phyloP scores from a whole-genome alignment of 306 rosid species.

The Senna siamea region DNA sequence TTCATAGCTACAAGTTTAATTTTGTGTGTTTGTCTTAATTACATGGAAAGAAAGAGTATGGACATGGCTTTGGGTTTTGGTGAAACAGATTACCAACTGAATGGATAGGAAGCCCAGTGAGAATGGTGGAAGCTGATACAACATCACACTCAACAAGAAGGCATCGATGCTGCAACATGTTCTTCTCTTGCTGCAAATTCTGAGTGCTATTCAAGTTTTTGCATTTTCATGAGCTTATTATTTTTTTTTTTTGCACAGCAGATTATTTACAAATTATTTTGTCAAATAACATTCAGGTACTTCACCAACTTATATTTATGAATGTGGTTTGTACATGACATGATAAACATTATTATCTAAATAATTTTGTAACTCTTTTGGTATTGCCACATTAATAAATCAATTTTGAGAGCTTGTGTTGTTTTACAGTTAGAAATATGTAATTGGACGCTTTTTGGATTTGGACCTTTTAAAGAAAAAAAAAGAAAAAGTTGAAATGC shows the following conservation, averaged over 20 bases:
- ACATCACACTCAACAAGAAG: slow-evolving; percentile 37
- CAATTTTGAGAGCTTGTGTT: neutral
- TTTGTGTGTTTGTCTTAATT: neutral
- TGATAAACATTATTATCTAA: no score
- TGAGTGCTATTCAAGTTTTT: slow-evolving; percentile 32
- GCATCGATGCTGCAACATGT: slow-evolving; percentile 40
- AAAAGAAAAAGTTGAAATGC: no score
- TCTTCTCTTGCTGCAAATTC: slow-evolving; percentile 54
- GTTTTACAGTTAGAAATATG: no score
- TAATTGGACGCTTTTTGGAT: no score
- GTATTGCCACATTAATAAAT: neutral
- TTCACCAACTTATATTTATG: neutral
- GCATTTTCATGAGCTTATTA: neutral
- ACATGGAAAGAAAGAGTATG: neutral
- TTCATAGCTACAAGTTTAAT: neutral
- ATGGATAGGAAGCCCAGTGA: slow-evolving; percentile 88
- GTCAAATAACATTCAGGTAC: neutral
- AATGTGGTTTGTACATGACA: neutral
- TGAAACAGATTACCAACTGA: slow-evolving; percentile 61
- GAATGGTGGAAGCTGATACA: slow-evolving; percentile 63
- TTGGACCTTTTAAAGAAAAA: no score
- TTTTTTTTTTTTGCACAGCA: neutral
- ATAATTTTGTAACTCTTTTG: neutral
- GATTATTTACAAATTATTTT: no score
- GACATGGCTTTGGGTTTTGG: slow-evolving; percentile 9